Evolutionary conservation across 2,329 filamentous ascomycete genomes (phyloP), one percentile per base, ranked within the genome.

Genomic region (Scedosporium boydii): DNA sequence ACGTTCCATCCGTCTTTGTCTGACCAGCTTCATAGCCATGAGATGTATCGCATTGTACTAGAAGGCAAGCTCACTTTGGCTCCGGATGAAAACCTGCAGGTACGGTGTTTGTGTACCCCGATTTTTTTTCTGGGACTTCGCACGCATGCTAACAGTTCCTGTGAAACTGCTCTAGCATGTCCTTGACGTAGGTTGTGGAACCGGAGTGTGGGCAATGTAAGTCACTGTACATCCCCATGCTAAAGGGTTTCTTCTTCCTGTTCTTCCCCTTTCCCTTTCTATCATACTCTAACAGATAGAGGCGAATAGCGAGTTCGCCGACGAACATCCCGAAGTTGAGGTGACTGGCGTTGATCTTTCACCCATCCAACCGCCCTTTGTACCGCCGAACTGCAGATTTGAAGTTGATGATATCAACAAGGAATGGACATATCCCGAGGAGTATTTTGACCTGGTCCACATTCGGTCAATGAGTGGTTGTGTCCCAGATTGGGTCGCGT

Each of bases 341-440:
- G 82, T 73, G 3, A 77, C 78, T 51, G 83, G 83, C 10, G 80
- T 81, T 3, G 83, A 86, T 66, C 74, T 86, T 1, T 83, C 81
- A 14, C 82, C 83, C 0, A 83, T 84, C 14, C 83, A 86, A 64
- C 82, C 83, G 2, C 74, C 74, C 16, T 82, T 74, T 70, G 80
- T 87, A 0, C 84, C 85, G 0, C 77, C 79, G 14, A 89, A 88
- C 67, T 83, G 86, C 60, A 79, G 81, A 64, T 89, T 88, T 63
- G 78, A 87, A 62, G 79, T 88, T 44, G 86, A 88, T 69, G 85
- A 89, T 65, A 79, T 84, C 41, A 82, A 83, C 64, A 76, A 71
- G 21, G 69, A 74, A 4, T 79, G 76, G 76, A 82, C 74, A 69
- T 83, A 74, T 41, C 74, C 78, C 0, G 68, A 74, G 0, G 67